These are phyloP conservation scores for Batkoa obscura DNA, from an alignment of 371 early-diverging fungal genomes.

Conservation along the genomic window DNA sequence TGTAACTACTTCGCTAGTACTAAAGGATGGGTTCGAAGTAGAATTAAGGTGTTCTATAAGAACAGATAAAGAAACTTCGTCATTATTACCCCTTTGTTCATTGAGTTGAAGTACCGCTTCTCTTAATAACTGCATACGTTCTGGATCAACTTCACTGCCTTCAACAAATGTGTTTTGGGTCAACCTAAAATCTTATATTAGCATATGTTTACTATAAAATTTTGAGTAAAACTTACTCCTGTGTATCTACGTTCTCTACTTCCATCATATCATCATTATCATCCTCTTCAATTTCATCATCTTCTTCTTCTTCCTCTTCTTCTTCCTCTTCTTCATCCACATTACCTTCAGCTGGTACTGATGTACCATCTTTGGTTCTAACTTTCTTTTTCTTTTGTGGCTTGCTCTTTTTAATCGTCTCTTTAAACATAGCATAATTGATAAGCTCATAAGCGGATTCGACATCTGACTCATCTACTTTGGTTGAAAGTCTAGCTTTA, in stretches of 20 bases:
- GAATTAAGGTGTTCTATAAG: too few relatives aligned
- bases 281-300: constrained; percentile 8
- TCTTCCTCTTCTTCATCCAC: constrained; percentile 16
- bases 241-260: too few relatives aligned
- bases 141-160: not conserved
- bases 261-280: not conserved
- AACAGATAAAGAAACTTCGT: too few relatives aligned
- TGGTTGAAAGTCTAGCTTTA: constrained; percentile 70
- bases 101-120: too few relatives aligned
- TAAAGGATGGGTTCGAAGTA: too few relatives aligned
- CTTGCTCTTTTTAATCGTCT: constrained; percentile 42
- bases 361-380: not conserved
- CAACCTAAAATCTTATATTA: too few relatives aligned
- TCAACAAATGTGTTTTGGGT: not conserved
- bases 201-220: too few relatives aligned
- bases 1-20: too few relatives aligned
- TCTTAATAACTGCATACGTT: too few relatives aligned
- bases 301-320: constrained; percentile 15
- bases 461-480: constrained; percentile 74
- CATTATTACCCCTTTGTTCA: too few relatives aligned
- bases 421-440: constrained; percentile 83
- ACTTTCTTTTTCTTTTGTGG: constrained; percentile 15
- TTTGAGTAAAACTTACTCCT: too few relatives aligned
- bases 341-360: not conserved
- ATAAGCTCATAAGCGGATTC: constrained; percentile 67